Percentiles rank a stretch among this genome's conserved stretches.
Conservation (phyloP, 2,329 filamentous ascomycete species). For the Diaporthe sp. region DNA sequence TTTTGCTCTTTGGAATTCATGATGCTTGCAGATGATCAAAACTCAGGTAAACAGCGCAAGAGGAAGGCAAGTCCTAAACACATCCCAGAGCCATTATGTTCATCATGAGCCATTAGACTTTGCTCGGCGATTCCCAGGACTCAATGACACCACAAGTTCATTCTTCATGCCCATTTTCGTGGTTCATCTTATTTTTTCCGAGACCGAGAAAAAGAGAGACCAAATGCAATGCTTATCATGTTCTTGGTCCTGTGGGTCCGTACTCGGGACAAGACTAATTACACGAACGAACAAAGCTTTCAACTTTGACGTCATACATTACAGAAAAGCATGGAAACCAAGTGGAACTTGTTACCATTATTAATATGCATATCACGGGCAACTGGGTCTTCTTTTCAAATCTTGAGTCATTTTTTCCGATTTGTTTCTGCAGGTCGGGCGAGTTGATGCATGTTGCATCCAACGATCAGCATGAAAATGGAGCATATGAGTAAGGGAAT, state of each 20-base stretch:
- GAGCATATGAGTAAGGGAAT: conserved; percentile 5
- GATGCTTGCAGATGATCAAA: neutral
- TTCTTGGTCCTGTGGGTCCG: neutral
- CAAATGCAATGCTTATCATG: no score
- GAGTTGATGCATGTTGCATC: neutral
- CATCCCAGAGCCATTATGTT: no score
- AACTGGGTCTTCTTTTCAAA: neutral
- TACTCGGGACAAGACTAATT: neutral
- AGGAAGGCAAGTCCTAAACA: no score
- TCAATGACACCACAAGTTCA: neutral
- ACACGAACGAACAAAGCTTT: neutral
- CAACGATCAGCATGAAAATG: conserved; percentile 2
- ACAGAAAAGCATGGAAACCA: neutral
- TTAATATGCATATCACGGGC: neutral
- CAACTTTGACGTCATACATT: conserved; percentile 15
- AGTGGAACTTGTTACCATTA: conserved; percentile 2
- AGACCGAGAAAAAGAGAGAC: no score
- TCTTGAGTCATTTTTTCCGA: conserved; percentile 12
- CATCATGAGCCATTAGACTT: no score
- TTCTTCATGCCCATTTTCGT: neutral
- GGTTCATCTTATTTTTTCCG: no score
- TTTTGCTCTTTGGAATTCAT: neutral
- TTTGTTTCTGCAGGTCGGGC: neutral
- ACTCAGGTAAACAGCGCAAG: no score
- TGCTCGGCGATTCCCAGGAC: no score